phyloP scores from a whole-genome alignment of 768 basidiomycete species.

The Boletales sp. region DNA sequence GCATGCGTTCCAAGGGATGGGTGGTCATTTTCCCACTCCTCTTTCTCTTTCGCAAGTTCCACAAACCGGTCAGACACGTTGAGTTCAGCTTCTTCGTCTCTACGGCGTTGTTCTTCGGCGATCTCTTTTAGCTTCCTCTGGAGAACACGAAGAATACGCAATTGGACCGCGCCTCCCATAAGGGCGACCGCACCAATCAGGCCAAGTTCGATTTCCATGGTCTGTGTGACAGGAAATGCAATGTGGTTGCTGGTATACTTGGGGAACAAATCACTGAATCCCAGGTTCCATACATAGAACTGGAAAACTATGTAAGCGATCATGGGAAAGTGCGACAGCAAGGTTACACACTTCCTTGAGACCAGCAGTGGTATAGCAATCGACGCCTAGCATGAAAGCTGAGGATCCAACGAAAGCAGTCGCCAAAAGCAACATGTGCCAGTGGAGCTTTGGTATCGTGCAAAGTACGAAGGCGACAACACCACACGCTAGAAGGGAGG shows the following conservation, averaged over 20 bases:
- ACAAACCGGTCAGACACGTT: constrained; percentile 69
- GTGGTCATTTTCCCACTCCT: constrained; percentile 87
- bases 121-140: constrained; percentile 79
- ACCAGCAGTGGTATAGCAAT: constrained; percentile 88
- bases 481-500: constrained; percentile 48
- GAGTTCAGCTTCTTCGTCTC: constrained; percentile 72
- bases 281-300: constrained; percentile 97
- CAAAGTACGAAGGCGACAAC: constrained; percentile 79
- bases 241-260: constrained; percentile 66
- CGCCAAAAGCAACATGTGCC: constrained; percentile 79
- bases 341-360: constrained; percentile 75
- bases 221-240: constrained; percentile 79
- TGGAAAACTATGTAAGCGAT: constrained; percentile 30
- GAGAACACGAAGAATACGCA: constrained; percentile 79
- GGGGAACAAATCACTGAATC: constrained; percentile 76
- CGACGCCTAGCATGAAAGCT: constrained; percentile 88
- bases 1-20: constrained; percentile 59
- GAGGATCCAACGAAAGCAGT: constrained; percentile 90
- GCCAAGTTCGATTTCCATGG: constrained; percentile 92
- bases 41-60: constrained; percentile 62
- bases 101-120: constrained; percentile 63
- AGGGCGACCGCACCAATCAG: constrained; percentile 79
- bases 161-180: constrained; percentile 87
- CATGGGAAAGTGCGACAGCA: background rate
- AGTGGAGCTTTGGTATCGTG: constrained; percentile 83